phyloP scores from a whole-genome alignment of 257 asterid genomes.

The Solanum corneliomulleri region DNA sequence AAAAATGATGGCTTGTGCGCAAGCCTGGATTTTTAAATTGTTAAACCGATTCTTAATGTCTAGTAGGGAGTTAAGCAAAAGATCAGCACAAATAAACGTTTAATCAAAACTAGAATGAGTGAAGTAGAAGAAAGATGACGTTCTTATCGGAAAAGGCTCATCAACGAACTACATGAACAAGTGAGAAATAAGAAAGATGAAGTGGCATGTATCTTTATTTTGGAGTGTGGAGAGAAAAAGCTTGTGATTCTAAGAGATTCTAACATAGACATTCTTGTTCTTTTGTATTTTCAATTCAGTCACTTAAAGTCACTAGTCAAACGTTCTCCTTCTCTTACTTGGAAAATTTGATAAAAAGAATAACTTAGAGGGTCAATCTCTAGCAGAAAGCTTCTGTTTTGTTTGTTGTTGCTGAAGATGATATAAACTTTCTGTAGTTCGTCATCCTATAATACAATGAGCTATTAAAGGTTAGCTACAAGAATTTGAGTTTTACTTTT shows the following conservation, averaged over 20 bases:
- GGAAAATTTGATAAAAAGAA: not conserved
- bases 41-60: not conserved
- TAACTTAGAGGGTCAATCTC: not conserved
- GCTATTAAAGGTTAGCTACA: not conserved
- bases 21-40: not conserved
- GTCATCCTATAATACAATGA: not conserved
- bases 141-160: not conserved
- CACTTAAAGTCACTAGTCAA: not conserved
- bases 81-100: not conserved
- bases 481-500: not conserved
- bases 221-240: not conserved
- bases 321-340: not conserved
- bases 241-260: not conserved
- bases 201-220: not conserved
- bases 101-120: not conserved
- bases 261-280: not conserved
- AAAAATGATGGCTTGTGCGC: not conserved
- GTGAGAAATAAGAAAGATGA: not conserved
- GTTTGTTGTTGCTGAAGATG: not conserved
- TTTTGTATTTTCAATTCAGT: not conserved
- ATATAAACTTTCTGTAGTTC: not conserved
- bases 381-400: not conserved
- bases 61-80: not conserved
- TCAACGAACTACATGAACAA: not conserved
- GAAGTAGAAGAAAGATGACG: not conserved